Evolutionary conservation across 768 basidiomycete species (phyloP), one percentile per base, ranked within the genome.

Genomic region (Amyloporia xantha): DNA sequence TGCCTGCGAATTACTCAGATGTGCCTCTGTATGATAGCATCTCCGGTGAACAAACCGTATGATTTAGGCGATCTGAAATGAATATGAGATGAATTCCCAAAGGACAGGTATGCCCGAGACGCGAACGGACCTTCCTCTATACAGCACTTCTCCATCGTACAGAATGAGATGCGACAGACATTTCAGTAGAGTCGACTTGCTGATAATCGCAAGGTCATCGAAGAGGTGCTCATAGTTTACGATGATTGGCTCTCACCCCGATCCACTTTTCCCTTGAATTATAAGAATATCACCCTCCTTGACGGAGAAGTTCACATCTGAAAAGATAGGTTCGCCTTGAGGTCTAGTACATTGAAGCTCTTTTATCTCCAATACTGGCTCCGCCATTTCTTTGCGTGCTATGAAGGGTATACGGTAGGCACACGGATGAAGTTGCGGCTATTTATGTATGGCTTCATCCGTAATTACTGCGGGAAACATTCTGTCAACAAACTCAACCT

Each of bases 121-220:
- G 7, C 13, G 49, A 21, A 35, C 26, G 69, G 54, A 86, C 89
- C 76, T 78, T 65, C 85, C 90, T 59, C 73, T 69, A 59, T 83
- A 82, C 12, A 77, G 54, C 24, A 89, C 71, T 39, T 78, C 70
- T 2, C 91, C 84, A 6, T 73, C 68, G 59, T 89, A 87, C 4
- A 86, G 63, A 49, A 79, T 80, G 27, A 94, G 70, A 66, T 93
- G 85, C 24, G 90, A 81, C 20, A 94, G 72, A 58, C 87, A 91
- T 65, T 92, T 94, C 39, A 94, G 64, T 44, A 95, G 67, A 0
- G 91, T 91, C 1, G 83, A 81, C 62, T 86, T 86, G 44, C 72
- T 72, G 39, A 19, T 19, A 23, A n/a, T n/a, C n/a, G 28, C 24
- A 38, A 6, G 19, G 26, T 49, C 25, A 24, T 19, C 17, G 19